A percentile compares a stretch with the other conserved stretches of the same genome.
phyloP scores from a whole-genome alignment of 1,284 basidiomycete species.

The Earliella scabrosa region DNA sequence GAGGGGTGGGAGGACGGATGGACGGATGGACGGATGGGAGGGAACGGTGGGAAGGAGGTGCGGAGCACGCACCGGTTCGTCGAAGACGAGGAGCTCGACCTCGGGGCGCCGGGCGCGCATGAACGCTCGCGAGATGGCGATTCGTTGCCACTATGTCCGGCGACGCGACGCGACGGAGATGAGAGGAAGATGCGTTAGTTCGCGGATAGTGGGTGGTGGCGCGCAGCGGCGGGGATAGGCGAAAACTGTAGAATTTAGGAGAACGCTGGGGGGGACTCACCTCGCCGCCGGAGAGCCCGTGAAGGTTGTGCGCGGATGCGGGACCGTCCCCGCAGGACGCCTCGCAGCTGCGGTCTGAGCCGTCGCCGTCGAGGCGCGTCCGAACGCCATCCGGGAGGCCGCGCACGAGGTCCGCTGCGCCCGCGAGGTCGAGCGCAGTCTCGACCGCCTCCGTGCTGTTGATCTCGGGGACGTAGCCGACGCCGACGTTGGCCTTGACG shows the following conservation, averaged over 20 bases:
- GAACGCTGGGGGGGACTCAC: constrained; percentile 43
- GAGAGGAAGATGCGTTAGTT: too few species aligned
- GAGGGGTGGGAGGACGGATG: too few species aligned
- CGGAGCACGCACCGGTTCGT: constrained; percentile 66
- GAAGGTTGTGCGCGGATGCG: constrained; percentile 42
- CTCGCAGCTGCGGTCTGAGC: constrained; percentile 55
- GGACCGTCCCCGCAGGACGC: constrained; percentile 28
- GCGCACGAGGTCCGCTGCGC: constrained; percentile 64
- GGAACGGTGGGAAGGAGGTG: not conserved
- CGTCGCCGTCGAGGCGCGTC: constrained; percentile 66
- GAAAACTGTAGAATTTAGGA: not conserved
- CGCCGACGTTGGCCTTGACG: constrained; percentile 77
- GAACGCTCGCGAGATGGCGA: constrained; percentile 83
- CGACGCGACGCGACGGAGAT: too few species aligned
- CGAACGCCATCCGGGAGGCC: constrained; percentile 67
- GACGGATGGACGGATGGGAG: constrained; percentile 9
- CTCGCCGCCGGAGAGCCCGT: constrained; percentile 80
- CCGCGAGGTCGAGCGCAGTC: constrained; percentile 65
- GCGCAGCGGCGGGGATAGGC: not conserved
- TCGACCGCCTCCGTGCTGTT: constrained; percentile 55
- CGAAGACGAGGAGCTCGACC: constrained; percentile 79
- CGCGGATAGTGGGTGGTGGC: not conserved
- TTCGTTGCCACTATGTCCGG: constrained; percentile 74
- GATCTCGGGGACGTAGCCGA: constrained; percentile 69
- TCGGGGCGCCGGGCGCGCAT: constrained; percentile 78